Conservation (phyloP, 1,284 basidiomycete genomes). For the Vanrija sp. region DNA sequence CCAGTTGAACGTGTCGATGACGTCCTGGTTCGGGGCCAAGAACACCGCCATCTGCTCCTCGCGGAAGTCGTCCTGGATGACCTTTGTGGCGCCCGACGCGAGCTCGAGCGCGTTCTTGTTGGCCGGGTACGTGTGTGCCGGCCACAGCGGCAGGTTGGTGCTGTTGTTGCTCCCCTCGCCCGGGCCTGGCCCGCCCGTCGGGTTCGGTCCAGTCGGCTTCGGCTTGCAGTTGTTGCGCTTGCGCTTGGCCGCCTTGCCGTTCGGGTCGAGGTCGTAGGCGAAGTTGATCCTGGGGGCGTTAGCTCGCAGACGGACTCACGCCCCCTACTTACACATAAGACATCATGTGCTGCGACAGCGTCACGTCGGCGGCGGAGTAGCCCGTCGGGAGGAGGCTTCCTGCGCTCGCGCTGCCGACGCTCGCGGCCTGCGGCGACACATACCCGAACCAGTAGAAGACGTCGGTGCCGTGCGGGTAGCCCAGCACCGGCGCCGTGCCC, state of each 20-base stretch:
- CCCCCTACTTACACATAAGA: conserved; percentile 36
- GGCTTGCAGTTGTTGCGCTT: conserved; percentile 14
- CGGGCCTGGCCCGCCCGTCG: not conserved
- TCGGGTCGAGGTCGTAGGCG: conserved; percentile 40
- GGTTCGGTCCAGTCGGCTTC: no score
- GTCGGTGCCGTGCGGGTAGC: conserved; percentile 24
- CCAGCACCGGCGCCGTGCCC: not conserved
- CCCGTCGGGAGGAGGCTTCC: not conserved
- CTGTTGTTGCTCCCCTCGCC: not conserved
- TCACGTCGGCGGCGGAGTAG: conserved; percentile 23
- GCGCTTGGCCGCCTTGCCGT: conserved; percentile 12
- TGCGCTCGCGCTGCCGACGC: not conserved
- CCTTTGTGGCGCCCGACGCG: conserved; percentile 21
- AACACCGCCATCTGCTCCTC: conserved; percentile 34
- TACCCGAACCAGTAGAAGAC: conserved; percentile 30
- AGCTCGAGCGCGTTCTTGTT: conserved; percentile 33
- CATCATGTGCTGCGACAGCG: conserved; percentile 27
- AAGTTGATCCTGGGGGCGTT: conserved; percentile 37
- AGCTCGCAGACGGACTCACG: no score
- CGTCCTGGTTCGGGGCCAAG: not conserved
- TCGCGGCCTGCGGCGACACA: not conserved
- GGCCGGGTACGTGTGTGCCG: conserved; percentile 20
- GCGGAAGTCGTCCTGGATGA: conserved; percentile 41
- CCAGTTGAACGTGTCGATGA: no score
- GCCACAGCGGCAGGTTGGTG: conserved; percentile 24